Evolutionary conservation across 2,329 filamentous ascomycete genomes (phyloP).

Genomic region (Colletotrichum tanaceti): DNA sequence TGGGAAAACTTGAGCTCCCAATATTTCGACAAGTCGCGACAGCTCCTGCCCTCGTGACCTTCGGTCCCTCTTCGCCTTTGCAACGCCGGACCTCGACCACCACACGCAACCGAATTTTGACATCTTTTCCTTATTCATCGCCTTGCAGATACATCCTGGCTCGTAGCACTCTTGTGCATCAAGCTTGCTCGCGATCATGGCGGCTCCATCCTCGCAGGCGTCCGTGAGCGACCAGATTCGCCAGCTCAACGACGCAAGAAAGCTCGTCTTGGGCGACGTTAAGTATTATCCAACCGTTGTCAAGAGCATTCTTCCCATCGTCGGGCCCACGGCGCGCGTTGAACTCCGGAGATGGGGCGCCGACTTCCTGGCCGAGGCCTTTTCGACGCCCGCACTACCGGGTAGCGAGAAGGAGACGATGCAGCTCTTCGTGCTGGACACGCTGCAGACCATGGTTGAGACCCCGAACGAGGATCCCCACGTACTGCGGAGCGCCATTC

Average conservation of each 20-base stretch:
- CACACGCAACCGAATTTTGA: conserved; percentile 5
- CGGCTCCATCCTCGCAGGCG: conserved; percentile 58
- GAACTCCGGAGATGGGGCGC: conserved; percentile 95
- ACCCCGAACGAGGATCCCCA: conserved; percentile 79
- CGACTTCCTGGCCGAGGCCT: conserved; percentile 95
- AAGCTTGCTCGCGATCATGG: conserved; percentile 57
- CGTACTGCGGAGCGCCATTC: conserved; percentile 87
- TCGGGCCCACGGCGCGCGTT: conserved; percentile 77
- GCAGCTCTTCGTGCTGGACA: conserved; percentile 81
- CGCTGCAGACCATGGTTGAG: conserved; percentile 76
- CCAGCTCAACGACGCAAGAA: conserved; percentile 90
- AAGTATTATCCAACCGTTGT: conserved; percentile 93
- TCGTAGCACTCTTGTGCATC: conserved; percentile 13
- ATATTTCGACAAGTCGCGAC: conserved; percentile 41
- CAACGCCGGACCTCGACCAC: background rate
- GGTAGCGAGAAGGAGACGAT: conserved; percentile 83
- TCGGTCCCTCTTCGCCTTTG: conserved; percentile 1
- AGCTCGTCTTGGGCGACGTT: conserved; percentile 87
- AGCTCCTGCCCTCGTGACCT: conserved; percentile 33
- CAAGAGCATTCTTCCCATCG: conserved; percentile 91
- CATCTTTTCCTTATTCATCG: background rate
- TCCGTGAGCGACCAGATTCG: conserved; percentile 81
- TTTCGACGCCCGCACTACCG: conserved; percentile 87
- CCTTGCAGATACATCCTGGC: background rate
- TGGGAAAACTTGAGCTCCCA: conserved; percentile 39